Conservation (phyloP, 108 stramenopile genomes). For the Thalassiosira profunda region DNA sequence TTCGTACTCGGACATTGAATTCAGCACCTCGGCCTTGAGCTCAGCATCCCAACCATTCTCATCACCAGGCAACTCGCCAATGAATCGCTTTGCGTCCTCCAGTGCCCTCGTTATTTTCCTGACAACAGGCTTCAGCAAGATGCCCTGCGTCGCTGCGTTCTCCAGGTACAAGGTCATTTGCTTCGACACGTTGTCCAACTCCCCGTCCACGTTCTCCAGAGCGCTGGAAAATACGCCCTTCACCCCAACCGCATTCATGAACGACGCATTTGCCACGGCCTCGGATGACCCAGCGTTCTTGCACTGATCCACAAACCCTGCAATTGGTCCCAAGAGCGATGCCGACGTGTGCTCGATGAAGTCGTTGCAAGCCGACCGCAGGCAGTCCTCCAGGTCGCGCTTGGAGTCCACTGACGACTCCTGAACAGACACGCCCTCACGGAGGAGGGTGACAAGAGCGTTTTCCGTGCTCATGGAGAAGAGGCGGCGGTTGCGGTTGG, state of each 20-base stretch:
- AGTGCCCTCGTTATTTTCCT: constrained; percentile 73
- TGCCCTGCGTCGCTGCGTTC: constrained; percentile 80
- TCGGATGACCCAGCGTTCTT: constrained; percentile 36
- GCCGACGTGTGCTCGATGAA: constrained; percentile 89
- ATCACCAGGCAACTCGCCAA: constrained; percentile 49
- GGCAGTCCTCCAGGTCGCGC: constrained; percentile 90
- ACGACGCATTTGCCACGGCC: constrained; percentile 36
- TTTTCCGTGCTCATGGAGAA: constrained; percentile 92
- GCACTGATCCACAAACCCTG: constrained; percentile 61
- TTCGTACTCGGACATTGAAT: constrained; percentile 33
- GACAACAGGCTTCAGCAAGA: constrained; percentile 84
- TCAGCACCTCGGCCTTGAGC: constrained; percentile 45
- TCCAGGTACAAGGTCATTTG: constrained; percentile 88
- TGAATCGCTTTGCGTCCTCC: constrained; percentile 64
- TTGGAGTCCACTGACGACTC: constrained; percentile 91
- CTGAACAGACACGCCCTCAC: constrained; percentile 88
- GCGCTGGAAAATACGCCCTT: constrained; percentile 53
- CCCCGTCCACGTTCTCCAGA: constrained; percentile 48
- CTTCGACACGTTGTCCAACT: constrained; percentile 52
- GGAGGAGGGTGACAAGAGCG: constrained; percentile 83
- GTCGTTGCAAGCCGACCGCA: constrained; percentile 86
- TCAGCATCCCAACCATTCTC: constrained; percentile 64
- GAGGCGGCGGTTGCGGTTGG: constrained; percentile 88
- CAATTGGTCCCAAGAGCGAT: constrained; percentile 58
- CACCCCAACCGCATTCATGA: constrained; percentile 58